phyloP scores from a whole-genome alignment of 192 early-diverging fungal genomes.

The Phycomyces blakesleeanus region DNA sequence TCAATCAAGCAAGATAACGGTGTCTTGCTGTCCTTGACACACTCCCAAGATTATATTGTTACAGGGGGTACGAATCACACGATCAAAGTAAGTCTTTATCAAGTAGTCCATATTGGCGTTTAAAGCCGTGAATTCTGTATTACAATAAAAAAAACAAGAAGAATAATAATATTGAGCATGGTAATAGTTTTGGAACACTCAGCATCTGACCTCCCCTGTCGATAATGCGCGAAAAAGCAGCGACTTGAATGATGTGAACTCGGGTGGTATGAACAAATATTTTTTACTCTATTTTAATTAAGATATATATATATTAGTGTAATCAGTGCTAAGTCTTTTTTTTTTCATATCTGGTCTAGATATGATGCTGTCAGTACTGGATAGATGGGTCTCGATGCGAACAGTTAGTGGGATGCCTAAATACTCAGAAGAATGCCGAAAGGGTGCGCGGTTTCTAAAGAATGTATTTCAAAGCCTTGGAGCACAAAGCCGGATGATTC shows the following conservation, averaged over 20 bases:
- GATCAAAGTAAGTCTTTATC: slow-evolving; percentile 39
- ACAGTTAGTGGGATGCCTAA: slow-evolving; percentile 62
- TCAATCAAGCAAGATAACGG: slow-evolving; percentile 47
- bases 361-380: slow-evolving; percentile 55
- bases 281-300: no score
- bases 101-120: neutral
- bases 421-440: slow-evolving; percentile 64
- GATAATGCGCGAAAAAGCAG: no score
- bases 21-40: slow-evolving; percentile 54
- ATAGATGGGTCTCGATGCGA: slow-evolving; percentile 59
- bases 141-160: no score
- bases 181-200: no score
- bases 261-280: no score
- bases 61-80: slow-evolving; percentile 55
- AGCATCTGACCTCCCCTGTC: no score
- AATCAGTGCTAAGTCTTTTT: neutral
- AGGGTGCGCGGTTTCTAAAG: slow-evolving; percentile 65
- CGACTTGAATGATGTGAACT: no score
- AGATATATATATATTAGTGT: neutral
- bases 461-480: slow-evolving; percentile 62
- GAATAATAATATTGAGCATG: no score
- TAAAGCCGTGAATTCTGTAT: neutral
- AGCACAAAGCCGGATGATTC: slow-evolving; percentile 50
- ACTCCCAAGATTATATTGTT: slow-evolving; percentile 45
- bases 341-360: slow-evolving; percentile 33